Base-by-base conservation (phyloP, 2,329 filamentous ascomycete genomes). In the Colletotrichum tofieldiae region DNA sequence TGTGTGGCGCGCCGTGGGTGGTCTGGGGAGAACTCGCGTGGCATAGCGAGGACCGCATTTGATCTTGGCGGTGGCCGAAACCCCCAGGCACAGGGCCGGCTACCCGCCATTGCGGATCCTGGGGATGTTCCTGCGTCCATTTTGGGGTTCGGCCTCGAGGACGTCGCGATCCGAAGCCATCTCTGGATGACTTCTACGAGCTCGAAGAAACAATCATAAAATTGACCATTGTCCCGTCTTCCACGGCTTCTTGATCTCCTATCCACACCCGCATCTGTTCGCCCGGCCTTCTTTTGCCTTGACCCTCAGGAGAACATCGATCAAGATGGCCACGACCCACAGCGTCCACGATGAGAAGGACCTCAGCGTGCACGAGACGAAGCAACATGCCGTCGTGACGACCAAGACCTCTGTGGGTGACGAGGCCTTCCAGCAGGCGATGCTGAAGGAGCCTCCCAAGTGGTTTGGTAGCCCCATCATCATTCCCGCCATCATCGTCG, bases 371-470 rank as follows among this genome's bases (percentile, higher is more conserved):
- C 55, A 61, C 37, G 56, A 60, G n/a, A 7, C 12, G 5, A 67
- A 65, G 63, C 16, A 37, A 16, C 47, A 62, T 9, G 56, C 65
- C 49, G 60, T 69, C 45, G 67, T 65, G 32, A 26, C 60, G 45
- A 64, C 60, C 41, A 69, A 69, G 67, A 60, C 51, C 8, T 41
- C 35, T 11, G 3, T 41, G 1, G 67, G 67, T 8, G 67, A 64
- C n/a, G 67, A 59, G 45, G 60, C 68, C 45, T 79, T 77, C 71
- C 77, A 79, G 65, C 74, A 77, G 73, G 77, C 77, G 47, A 45
- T 79, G 77, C 71, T 79, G 64, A 79, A 79, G 76, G 77, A 79
- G 74, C 77, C 77, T 20, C 77, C 77, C 41, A 70, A 72, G 0
- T 77, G 73, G 68, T 23, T 77, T 0, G 75, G 66, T 0, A 73